A percentile compares a stretch with the other conserved stretches of the same genome.
phyloP scores from a whole-genome alignment of 192 early-diverging fungal genomes.

The Coemansia sp. region DNA sequence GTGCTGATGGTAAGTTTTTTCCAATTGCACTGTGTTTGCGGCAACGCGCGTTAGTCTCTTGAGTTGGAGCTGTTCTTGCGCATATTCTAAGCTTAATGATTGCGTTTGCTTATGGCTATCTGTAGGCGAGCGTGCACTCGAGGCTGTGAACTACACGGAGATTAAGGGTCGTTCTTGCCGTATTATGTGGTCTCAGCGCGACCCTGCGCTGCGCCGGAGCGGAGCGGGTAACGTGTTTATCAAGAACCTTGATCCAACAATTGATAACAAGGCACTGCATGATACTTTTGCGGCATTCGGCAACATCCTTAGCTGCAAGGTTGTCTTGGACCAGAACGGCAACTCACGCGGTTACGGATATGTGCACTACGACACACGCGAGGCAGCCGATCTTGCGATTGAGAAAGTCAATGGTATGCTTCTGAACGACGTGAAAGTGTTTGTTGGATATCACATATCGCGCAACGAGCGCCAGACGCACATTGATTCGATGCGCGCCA shows the following conservation, averaged over 20 bases:
- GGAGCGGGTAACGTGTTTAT: conserved; percentile 98
- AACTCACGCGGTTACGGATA: conserved; percentile 94
- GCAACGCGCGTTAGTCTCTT: not conserved
- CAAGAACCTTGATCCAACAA: conserved; percentile 96
- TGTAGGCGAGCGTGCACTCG: conserved; percentile 81
- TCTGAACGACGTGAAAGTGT: conserved; percentile 97
- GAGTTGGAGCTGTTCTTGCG: not conserved
- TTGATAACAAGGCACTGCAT: conserved; percentile 99
- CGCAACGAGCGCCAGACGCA: conserved; percentile 90
- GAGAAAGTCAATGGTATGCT: conserved; percentile 99
- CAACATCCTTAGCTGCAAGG: conserved; percentile 96
- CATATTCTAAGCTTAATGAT: not conserved
- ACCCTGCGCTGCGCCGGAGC: conserved; percentile 88
- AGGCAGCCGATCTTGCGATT: conserved; percentile 93
- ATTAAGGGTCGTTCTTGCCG: conserved; percentile 95
- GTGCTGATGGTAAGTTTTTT: conserved; percentile 60
- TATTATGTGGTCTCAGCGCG: conserved; percentile 99
- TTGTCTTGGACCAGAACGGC: conserved; percentile 76
- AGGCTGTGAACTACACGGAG: conserved; percentile 92
- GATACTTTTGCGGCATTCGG: conserved; percentile 99
- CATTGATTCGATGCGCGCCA: conserved; percentile 81
- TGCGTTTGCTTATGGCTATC: conserved; percentile 3
- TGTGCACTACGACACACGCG: conserved; percentile 96
- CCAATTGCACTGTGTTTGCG: not conserved
- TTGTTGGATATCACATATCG: conserved; percentile 88